Conservation (phyloP, 331 rosid genomes). For the Saraca asoca region DNA sequence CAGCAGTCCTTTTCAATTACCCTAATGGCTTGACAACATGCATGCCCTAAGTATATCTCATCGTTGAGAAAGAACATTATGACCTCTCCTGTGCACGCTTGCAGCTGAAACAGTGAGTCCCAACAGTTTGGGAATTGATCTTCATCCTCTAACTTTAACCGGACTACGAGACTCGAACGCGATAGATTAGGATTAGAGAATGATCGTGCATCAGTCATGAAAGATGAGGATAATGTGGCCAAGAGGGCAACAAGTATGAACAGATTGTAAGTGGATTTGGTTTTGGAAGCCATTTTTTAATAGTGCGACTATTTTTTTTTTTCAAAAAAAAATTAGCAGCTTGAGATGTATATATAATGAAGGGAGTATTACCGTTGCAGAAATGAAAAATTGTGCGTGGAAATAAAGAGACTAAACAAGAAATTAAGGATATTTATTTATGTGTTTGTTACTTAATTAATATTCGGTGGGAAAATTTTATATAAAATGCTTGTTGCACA, state of each 20-base stretch:
- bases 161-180: slow-evolving; percentile 28
- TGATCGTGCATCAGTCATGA: neutral
- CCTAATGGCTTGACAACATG: slow-evolving; percentile 55
- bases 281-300: slow-evolving; percentile 37
- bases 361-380: too few relatives aligned
- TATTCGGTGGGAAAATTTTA: too few relatives aligned
- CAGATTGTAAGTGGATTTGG: neutral
- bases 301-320: too few relatives aligned
- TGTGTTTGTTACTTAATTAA: too few relatives aligned
- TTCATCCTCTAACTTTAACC: slow-evolving; percentile 51
- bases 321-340: too few relatives aligned
- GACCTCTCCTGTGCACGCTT: slow-evolving; percentile 63
- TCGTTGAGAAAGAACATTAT: slow-evolving; percentile 62
- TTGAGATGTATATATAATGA: too few relatives aligned
- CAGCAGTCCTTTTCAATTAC: slow-evolving; percentile 62
- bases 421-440: too few relatives aligned
- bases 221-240: neutral
- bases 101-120: slow-evolving; percentile 59
- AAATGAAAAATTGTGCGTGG: too few relatives aligned
- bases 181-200: slow-evolving; percentile 4
- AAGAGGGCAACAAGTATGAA: slow-evolving; percentile 19
- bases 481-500: too few relatives aligned
- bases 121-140: slow-evolving; percentile 52
- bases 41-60: slow-evolving; percentile 49
- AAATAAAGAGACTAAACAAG: too few relatives aligned